These are phyloP conservation scores for Zygotorulaspora sp. DNA, from an alignment of 805 yeast genomes.

Conservation along the genomic window DNA sequence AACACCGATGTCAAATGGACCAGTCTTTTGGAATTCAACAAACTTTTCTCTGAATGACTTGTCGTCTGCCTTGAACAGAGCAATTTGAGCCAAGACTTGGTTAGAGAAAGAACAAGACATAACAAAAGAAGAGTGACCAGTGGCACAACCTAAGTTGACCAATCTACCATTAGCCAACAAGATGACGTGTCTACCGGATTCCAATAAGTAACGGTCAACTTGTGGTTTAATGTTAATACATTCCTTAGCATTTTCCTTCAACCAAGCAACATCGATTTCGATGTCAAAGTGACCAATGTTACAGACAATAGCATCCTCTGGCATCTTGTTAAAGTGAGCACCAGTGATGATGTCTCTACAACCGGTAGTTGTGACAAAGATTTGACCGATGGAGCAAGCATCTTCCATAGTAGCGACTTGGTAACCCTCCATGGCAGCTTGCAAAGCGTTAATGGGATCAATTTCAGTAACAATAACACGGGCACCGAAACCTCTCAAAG, in stretches of 20 bases:
- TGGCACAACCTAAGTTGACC: slow-evolving; percentile 99
- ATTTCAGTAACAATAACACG: slow-evolving; percentile 95
- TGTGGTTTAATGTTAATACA: slow-evolving; percentile 98
- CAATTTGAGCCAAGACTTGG: slow-evolving; percentile 99
- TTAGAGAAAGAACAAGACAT: slow-evolving; percentile 99
- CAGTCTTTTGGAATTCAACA: slow-evolving; percentile 90
- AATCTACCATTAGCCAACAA: slow-evolving; percentile 98
- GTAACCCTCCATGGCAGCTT: slow-evolving; percentile 98
- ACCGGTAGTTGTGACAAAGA: slow-evolving; percentile 98
- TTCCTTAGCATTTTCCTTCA: slow-evolving; percentile 87
- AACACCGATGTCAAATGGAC: slow-evolving; percentile 87
- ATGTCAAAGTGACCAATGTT: slow-evolving; percentile 99
- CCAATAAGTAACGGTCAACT: slow-evolving; percentile 93
- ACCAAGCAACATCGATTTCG: slow-evolving; percentile 99
- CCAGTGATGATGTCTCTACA: slow-evolving; percentile 96
- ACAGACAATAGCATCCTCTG: slow-evolving; percentile 99
- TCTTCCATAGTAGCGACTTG: slow-evolving; percentile 94
- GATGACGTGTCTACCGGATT: slow-evolving; percentile 88
- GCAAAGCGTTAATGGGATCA: slow-evolving; percentile 98
- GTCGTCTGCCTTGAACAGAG: slow-evolving; percentile 87
- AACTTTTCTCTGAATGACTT: slow-evolving; percentile 68
- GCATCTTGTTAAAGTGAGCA: slow-evolving; percentile 84
- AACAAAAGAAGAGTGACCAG: slow-evolving; percentile 98
- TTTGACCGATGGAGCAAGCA: slow-evolving; percentile 89
- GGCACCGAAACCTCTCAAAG: slow-evolving; percentile 98